Percentiles rank a stretch among this genome's conserved stretches.
These are phyloP conservation scores for Acanthamoeba triangularis DNA, from an alignment of 208 protist species.

Conservation along the genomic window DNA sequence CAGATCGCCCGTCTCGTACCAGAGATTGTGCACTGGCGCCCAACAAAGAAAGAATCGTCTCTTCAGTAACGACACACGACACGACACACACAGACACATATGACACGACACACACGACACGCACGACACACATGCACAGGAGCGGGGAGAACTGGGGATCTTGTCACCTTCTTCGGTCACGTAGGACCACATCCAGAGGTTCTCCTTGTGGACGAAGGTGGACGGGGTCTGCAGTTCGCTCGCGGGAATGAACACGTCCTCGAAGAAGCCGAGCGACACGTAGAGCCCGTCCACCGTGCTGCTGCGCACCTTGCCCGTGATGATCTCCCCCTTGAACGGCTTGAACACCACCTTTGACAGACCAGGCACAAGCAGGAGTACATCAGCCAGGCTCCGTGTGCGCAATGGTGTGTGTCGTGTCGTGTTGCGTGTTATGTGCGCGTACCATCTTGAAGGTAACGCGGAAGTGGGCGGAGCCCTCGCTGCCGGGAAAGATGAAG, in stretches of 20 bases:
- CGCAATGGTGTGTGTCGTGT: background rate
- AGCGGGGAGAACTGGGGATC: background rate
- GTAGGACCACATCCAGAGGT: conserved; percentile 74
- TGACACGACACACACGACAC: too few relatives aligned
- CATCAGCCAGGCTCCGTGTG: too few relatives aligned
- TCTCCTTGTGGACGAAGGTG: conserved; percentile 15
- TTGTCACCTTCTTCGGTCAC: background rate
- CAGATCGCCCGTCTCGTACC: background rate
- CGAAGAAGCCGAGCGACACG: conserved; percentile 62
- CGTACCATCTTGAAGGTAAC: conserved; percentile 58
- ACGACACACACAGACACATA: too few relatives aligned
- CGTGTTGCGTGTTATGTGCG: background rate
- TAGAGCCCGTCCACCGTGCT: conserved; percentile 44
- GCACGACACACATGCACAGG: too few relatives aligned
- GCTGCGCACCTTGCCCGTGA: conserved; percentile 24
- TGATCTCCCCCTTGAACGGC: conserved; percentile 72
- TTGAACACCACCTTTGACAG: conserved; percentile 37
- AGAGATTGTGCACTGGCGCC: background rate
- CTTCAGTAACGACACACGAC: background rate
- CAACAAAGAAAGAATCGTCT: too few relatives aligned
- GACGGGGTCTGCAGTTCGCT: conserved; percentile 7
- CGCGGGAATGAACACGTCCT: conserved; percentile 69
- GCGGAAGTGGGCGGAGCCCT: conserved; percentile 53
- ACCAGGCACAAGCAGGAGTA: background rate
- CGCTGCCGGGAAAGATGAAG: conserved; percentile 62